A percentile compares a stretch with the other conserved stretches of the same genome.
Conservation (phyloP, 176 grass and related monocot genomes). For the Avena eriantha region DNA sequence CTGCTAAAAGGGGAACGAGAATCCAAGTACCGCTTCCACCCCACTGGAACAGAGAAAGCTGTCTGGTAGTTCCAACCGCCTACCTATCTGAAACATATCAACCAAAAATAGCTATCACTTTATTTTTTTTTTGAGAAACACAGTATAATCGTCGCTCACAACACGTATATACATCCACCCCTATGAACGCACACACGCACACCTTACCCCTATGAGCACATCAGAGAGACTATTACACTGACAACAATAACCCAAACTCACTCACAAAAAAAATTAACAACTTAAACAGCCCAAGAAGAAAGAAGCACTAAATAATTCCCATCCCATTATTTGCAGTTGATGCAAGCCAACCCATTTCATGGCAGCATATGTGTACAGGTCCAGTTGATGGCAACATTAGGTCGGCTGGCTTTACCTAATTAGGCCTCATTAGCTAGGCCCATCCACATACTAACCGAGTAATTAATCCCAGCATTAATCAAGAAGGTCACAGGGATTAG, state of each 20-base stretch:
- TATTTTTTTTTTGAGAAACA: no score
- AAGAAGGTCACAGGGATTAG: slow-evolving; percentile 35
- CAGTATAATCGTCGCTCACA: no score
- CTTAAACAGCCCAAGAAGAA: slow-evolving; percentile 28
- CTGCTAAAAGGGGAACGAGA: slow-evolving; percentile 36
- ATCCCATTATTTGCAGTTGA: slow-evolving; percentile 39
- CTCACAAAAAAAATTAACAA: neutral
- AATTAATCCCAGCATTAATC: neutral
- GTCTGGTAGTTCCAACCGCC: slow-evolving; percentile 52
- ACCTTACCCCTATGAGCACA: no score
- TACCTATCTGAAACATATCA: slow-evolving; percentile 42
- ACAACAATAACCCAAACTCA: neutral
- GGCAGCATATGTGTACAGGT: slow-evolving; percentile 33
- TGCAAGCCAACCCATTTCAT: slow-evolving; percentile 21
- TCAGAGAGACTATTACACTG: neutral
- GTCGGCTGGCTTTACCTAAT: slow-evolving; percentile 42
- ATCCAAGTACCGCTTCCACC: slow-evolving; percentile 41
- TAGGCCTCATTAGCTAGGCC: neutral
- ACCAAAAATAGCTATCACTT: slow-evolving; percentile 12
- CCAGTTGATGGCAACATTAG: slow-evolving; percentile 41
- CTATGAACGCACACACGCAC: no score
- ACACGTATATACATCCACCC: no score
- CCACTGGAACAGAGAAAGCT: slow-evolving; percentile 39
- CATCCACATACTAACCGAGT: slow-evolving; percentile 18
- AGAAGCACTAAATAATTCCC: neutral